Evolutionary conservation across 208 protist genomes (phyloP).

Genomic region (Willaertia magna): DNA sequence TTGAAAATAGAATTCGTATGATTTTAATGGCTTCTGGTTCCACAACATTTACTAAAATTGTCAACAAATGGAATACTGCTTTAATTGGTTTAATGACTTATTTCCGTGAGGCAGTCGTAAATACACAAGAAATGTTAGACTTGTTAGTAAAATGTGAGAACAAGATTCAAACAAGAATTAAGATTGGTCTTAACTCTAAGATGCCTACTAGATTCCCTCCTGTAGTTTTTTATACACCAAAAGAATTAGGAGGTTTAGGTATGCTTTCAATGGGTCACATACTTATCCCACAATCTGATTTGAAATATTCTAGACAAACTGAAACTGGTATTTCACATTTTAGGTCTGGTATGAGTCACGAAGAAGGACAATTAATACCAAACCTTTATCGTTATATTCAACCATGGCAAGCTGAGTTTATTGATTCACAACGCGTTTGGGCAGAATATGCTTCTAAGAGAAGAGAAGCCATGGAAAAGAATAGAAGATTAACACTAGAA

Average conservation of each 20-base stretch:
- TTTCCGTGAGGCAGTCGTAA: constrained; percentile 96
- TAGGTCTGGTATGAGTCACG: constrained; percentile 93
- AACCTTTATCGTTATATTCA: constrained; percentile 99
- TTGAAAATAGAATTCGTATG: constrained; percentile 95
- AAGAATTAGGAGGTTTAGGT: constrained; percentile 93
- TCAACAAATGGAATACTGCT: constrained; percentile 99
- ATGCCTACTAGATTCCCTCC: constrained; percentile 99
- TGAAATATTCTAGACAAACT: constrained; percentile 94
- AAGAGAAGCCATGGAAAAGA: constrained; percentile 91
- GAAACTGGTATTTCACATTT: constrained; percentile 97
- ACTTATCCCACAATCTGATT: constrained; percentile 97
- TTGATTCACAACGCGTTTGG: constrained; percentile 99
- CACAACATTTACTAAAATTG: constrained; percentile 99
- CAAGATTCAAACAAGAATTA: constrained; percentile 99
- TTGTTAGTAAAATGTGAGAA: constrained; percentile 99
- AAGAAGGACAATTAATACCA: constrained; percentile 97
- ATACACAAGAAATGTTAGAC: constrained; percentile 92
- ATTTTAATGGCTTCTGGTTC: constrained; percentile 98
- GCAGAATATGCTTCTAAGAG: constrained; percentile 94
- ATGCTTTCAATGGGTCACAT: constrained; percentile 99
- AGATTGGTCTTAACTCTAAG: constrained; percentile 99
- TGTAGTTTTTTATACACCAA: constrained; percentile 98
- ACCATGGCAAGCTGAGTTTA: constrained; percentile 98
- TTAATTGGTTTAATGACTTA: constrained; percentile 99
- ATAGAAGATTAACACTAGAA: constrained; percentile 92